Conservation (phyloP, 2,329 filamentous ascomycete species). For the Diaporthe ilicicola region DNA sequence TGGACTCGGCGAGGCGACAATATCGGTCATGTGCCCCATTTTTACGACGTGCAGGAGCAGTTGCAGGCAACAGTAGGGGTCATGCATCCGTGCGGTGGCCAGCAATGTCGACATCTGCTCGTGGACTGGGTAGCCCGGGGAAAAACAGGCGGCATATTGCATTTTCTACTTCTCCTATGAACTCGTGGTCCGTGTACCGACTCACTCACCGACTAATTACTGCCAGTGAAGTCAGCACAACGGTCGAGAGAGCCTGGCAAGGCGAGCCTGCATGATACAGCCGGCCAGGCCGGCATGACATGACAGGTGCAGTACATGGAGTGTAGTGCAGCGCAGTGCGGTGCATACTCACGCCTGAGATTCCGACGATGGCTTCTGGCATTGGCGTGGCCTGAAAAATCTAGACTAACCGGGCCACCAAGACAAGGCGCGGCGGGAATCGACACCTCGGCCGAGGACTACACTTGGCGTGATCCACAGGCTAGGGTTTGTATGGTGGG, state of each 20-base stretch:
- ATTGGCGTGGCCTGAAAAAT: neutral
- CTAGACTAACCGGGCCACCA: neutral
- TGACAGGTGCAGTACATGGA: neutral
- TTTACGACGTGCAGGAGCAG: neutral
- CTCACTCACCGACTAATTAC: neutral
- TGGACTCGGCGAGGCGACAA: neutral
- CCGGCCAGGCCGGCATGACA: neutral
- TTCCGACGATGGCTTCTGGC: neutral
- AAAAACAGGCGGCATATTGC: neutral
- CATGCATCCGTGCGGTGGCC: neutral
- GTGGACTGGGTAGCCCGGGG: conserved; percentile 6
- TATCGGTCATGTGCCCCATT: neutral
- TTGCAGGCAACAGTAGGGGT: neutral
- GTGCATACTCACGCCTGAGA: neutral
- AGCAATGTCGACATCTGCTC: neutral
- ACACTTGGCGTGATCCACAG: neutral
- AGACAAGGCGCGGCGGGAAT: neutral
- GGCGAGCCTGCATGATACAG: neutral
- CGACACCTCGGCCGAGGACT: neutral
- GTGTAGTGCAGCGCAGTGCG: neutral
- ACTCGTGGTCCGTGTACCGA: conserved; percentile 18
- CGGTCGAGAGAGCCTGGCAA: neutral
- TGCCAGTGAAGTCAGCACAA: neutral
- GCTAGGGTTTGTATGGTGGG: neutral
- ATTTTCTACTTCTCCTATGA: neutral